Conservation (phyloP, 768 basidiomycete genomes). For the Tephrocybe rancida region DNA sequence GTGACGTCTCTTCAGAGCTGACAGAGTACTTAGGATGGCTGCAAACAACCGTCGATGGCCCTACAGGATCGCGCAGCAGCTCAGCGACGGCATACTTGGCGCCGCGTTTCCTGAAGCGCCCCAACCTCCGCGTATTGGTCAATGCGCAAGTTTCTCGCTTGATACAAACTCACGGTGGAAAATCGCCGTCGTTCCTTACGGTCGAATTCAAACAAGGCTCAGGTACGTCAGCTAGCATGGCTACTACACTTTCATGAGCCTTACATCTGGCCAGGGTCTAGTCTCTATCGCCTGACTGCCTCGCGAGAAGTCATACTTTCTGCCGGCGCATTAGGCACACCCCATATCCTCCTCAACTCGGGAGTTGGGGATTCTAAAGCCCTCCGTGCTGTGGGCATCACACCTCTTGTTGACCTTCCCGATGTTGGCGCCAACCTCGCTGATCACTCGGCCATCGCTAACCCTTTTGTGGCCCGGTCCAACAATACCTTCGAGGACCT, state of each 20-base stretch:
- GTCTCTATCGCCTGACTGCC: slow-evolving; percentile 19
- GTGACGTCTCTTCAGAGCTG: background rate
- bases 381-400: slow-evolving; percentile 12
- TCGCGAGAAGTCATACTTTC: slow-evolving; percentile 31
- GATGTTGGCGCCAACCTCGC: slow-evolving; percentile 22
- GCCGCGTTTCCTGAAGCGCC: slow-evolving; percentile 23
- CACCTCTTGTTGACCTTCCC: slow-evolving; percentile 20
- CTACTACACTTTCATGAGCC: background rate
- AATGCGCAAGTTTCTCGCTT: slow-evolving; percentile 25
- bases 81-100: slow-evolving; percentile 34
- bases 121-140: slow-evolving; percentile 32
- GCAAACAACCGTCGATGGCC: slow-evolving; percentile 18
- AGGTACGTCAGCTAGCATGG: too few species aligned
- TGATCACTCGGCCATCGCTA: slow-evolving; percentile 21
- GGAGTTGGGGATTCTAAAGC: slow-evolving; percentile 14
- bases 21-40: slow-evolving; percentile 1
- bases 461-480: slow-evolving; percentile 12
- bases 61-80: slow-evolving; percentile 27
- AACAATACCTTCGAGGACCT: slow-evolving; percentile 19
- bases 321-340: slow-evolving; percentile 28
- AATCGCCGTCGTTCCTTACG: slow-evolving; percentile 7
- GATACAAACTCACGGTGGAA: slow-evolving; percentile 13
- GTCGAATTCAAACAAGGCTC: slow-evolving; percentile 11
- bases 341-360: slow-evolving; percentile 24
- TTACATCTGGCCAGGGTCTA: background rate